Evolutionary conservation across 352 stramenopile genomes (phyloP).

Genomic region (Phytophthora tubulina): DNA sequence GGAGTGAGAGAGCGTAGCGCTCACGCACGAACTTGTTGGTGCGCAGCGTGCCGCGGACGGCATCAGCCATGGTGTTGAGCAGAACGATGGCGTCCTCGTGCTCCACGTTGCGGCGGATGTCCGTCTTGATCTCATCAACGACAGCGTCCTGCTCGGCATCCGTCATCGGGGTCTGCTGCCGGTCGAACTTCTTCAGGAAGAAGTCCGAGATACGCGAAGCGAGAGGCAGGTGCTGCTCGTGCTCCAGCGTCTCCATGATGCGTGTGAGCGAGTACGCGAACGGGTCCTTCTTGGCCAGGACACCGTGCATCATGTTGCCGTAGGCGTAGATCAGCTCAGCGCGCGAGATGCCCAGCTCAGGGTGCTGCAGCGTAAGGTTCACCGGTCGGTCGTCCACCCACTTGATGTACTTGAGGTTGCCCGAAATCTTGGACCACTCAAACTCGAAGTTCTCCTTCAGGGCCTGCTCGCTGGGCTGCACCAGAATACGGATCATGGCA

Average conservation of each 20-base stretch:
- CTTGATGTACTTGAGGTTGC: constrained; percentile 92
- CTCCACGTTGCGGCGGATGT: constrained; percentile 84
- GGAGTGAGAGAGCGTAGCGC: constrained; percentile 81
- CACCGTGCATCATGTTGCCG: constrained; percentile 95
- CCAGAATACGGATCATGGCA: constrained; percentile 85
- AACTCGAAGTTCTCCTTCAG: constrained; percentile 61
- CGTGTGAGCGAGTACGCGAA: constrained; percentile 95
- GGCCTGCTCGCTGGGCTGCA: constrained; percentile 71
- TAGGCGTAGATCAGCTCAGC: constrained; percentile 97
- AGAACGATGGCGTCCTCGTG: constrained; percentile 76
- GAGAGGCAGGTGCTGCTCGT: constrained; percentile 91
- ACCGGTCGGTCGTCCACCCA: constrained; percentile 86
- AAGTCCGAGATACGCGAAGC: constrained; percentile 95
- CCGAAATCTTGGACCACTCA: constrained; percentile 85
- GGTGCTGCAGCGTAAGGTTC: constrained; percentile 81
- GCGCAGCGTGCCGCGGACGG: constrained; percentile 75
- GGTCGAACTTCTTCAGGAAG: constrained; percentile 93
- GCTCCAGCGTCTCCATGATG: constrained; percentile 94
- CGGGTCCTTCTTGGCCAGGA: constrained; percentile 94
- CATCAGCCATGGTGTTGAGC: constrained; percentile 84
- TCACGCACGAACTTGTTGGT: constrained; percentile 89
- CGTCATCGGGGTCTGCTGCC: constrained; percentile 52
- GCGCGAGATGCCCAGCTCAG: constrained; percentile 92
- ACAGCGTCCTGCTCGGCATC: constrained; percentile 54
- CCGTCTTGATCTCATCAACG: constrained; percentile 66